Percentiles rank a stretch among this genome's conserved stretches.
Conservation (phyloP, 345 rosid genomes). For the Syzygium oleosum region DNA sequence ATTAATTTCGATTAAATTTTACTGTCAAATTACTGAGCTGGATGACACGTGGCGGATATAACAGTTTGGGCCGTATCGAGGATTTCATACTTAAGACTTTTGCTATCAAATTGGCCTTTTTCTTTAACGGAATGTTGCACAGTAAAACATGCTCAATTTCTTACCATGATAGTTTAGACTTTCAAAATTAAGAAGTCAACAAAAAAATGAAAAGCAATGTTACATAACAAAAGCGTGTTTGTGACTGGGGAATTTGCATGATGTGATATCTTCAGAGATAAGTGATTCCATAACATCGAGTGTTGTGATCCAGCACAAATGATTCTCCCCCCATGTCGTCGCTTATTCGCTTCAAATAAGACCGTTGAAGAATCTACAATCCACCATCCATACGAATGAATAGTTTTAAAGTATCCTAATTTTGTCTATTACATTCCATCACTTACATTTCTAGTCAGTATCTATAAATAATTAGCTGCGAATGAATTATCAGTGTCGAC, state of each 20-base stretch:
- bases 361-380: neutral
- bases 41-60: no score
- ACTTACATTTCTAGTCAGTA: neutral
- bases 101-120: neutral
- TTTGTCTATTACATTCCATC: neutral
- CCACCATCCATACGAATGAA: neutral
- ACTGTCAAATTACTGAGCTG: no score
- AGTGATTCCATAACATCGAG: neutral
- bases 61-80: no score
- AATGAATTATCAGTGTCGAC: neutral
- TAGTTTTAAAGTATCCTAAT: neutral
- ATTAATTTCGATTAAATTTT: no score
- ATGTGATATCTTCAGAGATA: neutral
- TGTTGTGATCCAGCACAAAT: neutral
- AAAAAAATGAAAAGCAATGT: neutral
- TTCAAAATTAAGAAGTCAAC: accelerated
- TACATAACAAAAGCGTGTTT: neutral
- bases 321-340: neutral
- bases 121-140: neutral
- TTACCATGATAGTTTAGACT: neutral
- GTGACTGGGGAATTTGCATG: neutral
- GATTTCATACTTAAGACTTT: neutral
- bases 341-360: neutral
- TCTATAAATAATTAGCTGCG: neutral
- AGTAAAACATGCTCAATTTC: neutral